These are phyloP conservation scores for Apiospora aurea DNA, from an alignment of 2,329 filamentous ascomycete genomes.

Conservation along the genomic window DNA sequence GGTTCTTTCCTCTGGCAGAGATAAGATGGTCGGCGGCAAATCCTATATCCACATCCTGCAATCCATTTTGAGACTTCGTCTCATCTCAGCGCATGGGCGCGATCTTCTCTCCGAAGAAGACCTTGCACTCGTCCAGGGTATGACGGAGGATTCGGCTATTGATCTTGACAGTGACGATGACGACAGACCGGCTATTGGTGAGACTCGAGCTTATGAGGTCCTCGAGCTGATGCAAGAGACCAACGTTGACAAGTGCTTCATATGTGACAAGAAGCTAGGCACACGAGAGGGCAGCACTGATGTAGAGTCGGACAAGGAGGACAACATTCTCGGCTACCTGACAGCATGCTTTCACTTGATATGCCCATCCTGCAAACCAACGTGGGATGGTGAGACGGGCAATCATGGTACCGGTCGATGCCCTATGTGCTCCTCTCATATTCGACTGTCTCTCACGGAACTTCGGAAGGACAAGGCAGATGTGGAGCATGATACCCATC, in stretches of 20 bases:
- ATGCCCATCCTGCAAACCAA: conserved; percentile 75
- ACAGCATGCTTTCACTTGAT: conserved; percentile 88
- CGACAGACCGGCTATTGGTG: conserved; percentile 64
- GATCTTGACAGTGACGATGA: conserved; percentile 84
- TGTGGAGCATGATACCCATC: conserved; percentile 62
- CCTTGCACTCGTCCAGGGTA: conserved; percentile 78
- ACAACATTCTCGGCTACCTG: conserved; percentile 77
- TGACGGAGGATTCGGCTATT: conserved; percentile 85
- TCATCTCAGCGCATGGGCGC: conserved; percentile 93
- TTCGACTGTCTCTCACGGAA: conserved; percentile 70
- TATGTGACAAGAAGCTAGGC: conserved; percentile 72
- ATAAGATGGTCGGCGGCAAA: conserved; percentile 77
- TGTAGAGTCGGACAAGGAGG: conserved; percentile 64
- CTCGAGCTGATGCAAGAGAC: conserved; percentile 85
- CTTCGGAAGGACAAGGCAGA: conserved; percentile 70
- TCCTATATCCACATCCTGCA: conserved; percentile 95
- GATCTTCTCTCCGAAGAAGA: conserved; percentile 89
- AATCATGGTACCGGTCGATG: conserved; percentile 63
- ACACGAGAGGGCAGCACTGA: conserved; percentile 58
- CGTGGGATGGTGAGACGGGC: conserved; percentile 63
- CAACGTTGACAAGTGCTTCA: conserved; percentile 75
- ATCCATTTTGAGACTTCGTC: conserved; percentile 85
- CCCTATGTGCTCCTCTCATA: conserved; percentile 70
- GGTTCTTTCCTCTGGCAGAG: conserved; percentile 69
- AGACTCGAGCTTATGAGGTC: conserved; percentile 83